Evolutionary conservation across 192 early-diverging fungal genomes (phyloP), one percentile per base, ranked within the genome.

Genomic region (Linnemannia schmuckeri): DNA sequence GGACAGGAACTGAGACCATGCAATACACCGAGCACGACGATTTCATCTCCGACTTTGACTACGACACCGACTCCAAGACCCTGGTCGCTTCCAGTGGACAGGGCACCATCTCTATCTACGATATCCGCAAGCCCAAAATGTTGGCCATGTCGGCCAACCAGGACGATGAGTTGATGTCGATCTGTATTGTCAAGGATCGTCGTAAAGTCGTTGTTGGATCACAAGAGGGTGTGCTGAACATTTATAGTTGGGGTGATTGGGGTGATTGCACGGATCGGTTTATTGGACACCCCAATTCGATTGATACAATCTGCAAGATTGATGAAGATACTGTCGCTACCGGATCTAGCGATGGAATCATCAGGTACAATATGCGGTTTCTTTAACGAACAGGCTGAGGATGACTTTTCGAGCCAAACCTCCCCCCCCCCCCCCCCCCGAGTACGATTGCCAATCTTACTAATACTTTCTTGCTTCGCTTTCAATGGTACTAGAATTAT

Each of bases 201-300:
- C 92, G 91, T 42, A 98, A 98, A 86, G 98, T 94, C 12, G 93
- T 98, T 3, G 96, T 97, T 5, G 99, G 99, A 42, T 96, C 96
- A 24, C 96, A 98, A 83, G 94, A 95, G 38, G 99, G 99, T 40
- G 92, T 95, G 0, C 79, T 99, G 30, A 94, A 94, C 70, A 91
- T 99, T 42, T 99, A 97, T 86, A 93, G 94, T 3, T 99, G 94
- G 91, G 96, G 95, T 38, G 90, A 97, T 85, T 99, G 97, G 95
- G 96, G 95, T 27, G 98, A 99, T 79, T 93, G 95, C 74, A 95
- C 94, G 24, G 99, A 99, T 89, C 93, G 99, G 24, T 96, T 99
- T 81, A 91, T 96, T 15, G 99, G 99, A 63, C 99, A 99, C 82
- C 98, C 98, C 35, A 92, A 92, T 72, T 95, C 96, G 33, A 96